A percentile compares a stretch with the other conserved stretches of the same genome.
phyloP scores from a whole-genome alignment of 2,329 filamentous ascomycete species.

The Fusarium scirpi region DNA sequence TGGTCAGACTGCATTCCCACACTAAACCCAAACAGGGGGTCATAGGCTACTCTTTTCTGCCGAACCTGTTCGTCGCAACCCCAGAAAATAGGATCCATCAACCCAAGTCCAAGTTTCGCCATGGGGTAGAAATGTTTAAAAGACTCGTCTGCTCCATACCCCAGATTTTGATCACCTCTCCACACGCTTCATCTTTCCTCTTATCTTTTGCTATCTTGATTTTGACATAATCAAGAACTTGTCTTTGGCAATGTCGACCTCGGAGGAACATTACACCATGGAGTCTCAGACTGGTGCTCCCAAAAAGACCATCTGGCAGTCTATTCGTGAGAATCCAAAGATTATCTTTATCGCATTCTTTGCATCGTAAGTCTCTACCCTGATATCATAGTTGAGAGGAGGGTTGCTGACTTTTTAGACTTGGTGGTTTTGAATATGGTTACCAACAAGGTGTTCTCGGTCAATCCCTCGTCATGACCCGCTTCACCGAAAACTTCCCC shows the following conservation, averaged over 20 bases:
- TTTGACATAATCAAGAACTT: no score
- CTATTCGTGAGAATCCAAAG: constrained; percentile 36
- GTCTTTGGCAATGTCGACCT: constrained; percentile 12
- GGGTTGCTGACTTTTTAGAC: constrained; percentile 6
- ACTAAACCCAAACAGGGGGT: constrained; percentile 10
- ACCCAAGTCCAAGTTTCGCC: not conserved
- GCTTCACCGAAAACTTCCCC: constrained; percentile 63
- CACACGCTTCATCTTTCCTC: constrained; percentile 11
- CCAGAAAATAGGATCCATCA: constrained; percentile 13
- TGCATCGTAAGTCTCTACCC: constrained; percentile 32
- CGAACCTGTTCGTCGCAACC: constrained; percentile 5
- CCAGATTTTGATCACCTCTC: constrained; percentile 23
- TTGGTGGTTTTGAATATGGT: constrained; percentile 45
- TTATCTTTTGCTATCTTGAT: not conserved
- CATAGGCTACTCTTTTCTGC: constrained; percentile 10
- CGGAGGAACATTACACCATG: constrained; percentile 20
- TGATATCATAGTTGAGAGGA: no score
- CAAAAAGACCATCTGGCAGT: constrained; percentile 26
- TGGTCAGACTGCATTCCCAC: constrained; percentile 1
- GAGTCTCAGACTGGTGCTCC: constrained; percentile 2
- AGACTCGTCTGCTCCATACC: constrained; percentile 25
- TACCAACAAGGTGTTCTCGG: constrained; percentile 65
- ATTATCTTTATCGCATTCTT: constrained; percentile 45
- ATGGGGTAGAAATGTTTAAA: constrained; percentile 26
- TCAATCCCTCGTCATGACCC: constrained; percentile 65